Base-by-base conservation (phyloP, 306 rosid genomes). In the Prunus kanzakura region DNA sequence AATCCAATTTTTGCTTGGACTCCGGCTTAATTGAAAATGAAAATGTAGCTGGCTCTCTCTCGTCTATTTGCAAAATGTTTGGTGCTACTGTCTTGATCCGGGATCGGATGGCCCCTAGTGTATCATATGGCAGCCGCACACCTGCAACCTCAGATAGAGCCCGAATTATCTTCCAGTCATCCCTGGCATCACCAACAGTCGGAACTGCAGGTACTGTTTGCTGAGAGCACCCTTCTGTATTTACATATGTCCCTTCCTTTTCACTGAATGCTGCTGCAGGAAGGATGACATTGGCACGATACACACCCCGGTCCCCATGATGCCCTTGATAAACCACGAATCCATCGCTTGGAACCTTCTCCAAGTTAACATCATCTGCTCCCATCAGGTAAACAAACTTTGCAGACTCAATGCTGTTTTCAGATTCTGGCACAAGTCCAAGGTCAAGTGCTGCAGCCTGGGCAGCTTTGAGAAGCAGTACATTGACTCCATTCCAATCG, bases 401-500 rank as follows among this genome's bases (percentile, higher is more conserved):
- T n/a, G 98, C 92, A 63, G 90, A 85, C 78, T 88, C 92, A 0
- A 92, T 85, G 88, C 83, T 78, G 68, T 88, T 92, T 77, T 54
- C 96, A 64, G 99, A 91, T 79, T 87, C 96, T 2, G 99, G 98
- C 73, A 96, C 96, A 57, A 96, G 98, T 61, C 99, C 99, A 65
- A 96, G 98, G 88, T 96, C 99, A 75, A 96, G 97, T 64, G 98
- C 98, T 67, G 99, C 99, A 74, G 97, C 96, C 84, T 96, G 99
- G 85, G 97, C 86, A 60, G 99, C 99, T 78, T 91, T 87, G 78
- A 89, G 93, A 79, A 96, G 99, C 89, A 96, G 78, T 66, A 92
- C 91, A 25, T 96, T 96, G 70, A 87, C 86, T 80, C 98, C 98
- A 71, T 92, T 92, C 99, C 99, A 92, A 61, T 92, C 99, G 27